A percentile compares a stretch with the other conserved stretches of the same genome.
phyloP scores from a whole-genome alignment of 768 basidiomycete genomes.

The Rhodotorula graminis region DNA sequence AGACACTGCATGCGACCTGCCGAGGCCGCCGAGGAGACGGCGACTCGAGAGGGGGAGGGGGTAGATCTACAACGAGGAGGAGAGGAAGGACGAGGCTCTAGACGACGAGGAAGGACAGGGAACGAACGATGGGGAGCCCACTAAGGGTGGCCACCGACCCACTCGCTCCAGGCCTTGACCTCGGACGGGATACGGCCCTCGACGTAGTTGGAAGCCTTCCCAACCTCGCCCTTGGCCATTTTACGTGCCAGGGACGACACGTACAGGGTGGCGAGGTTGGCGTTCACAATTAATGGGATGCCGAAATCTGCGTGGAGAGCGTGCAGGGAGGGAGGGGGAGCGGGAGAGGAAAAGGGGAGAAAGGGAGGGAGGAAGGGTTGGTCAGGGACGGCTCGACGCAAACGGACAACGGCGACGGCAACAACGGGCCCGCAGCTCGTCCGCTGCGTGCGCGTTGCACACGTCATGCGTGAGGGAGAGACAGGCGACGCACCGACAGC shows the following conservation, averaged over 20 bases:
- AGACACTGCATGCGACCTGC: too few species aligned
- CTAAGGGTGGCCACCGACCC: constrained; percentile 51
- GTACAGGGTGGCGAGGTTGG: constrained; percentile 69
- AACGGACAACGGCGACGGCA: background rate
- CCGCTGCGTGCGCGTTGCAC: too few species aligned
- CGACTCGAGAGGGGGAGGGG: too few species aligned
- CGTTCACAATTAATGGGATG: constrained; percentile 81
- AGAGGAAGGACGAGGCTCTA: too few species aligned
- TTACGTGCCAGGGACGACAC: constrained; percentile 69
- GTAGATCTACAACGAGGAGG: too few species aligned
- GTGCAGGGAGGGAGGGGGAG: constrained; percentile 3
- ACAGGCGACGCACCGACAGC: constrained; percentile 42
- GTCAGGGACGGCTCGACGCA: background rate
- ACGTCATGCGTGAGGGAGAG: constrained; percentile 9
- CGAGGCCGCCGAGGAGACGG: too few species aligned
- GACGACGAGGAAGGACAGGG: too few species aligned
- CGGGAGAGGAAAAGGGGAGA: background rate
- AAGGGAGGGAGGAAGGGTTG: constrained; percentile 3
- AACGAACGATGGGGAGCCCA: too few species aligned
- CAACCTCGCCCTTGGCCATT: constrained; percentile 67
- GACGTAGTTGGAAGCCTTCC: constrained; percentile 69
- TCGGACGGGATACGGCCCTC: constrained; percentile 84
- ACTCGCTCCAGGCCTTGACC: constrained; percentile 87
- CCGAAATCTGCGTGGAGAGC: constrained; percentile 88
- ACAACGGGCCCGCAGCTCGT: too few species aligned